Conservation (phyloP, 805 yeast genomes). For the Metschnikowia arizonensis region DNA sequence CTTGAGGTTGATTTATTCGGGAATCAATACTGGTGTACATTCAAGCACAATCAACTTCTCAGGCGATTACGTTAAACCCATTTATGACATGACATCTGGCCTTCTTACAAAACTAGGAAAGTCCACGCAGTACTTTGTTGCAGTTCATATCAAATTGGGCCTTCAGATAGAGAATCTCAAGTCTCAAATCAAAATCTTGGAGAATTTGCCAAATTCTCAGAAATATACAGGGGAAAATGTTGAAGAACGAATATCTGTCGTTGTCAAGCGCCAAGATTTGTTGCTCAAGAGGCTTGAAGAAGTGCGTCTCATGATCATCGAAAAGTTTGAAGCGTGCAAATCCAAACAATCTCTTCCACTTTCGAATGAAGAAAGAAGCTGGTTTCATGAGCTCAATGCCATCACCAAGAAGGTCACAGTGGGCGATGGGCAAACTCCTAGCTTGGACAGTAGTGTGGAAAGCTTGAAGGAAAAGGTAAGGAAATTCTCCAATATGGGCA, state of each 20-base stretch:
- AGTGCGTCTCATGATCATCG: conserved; percentile 22
- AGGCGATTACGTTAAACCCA: conserved; percentile 6
- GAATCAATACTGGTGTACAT: not conserved
- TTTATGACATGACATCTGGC: conserved; percentile 7
- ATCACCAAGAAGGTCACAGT: conserved; percentile 15
- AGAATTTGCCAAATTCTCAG: not conserved
- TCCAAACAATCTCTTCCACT: conserved; percentile 27
- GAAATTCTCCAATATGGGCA: not conserved
- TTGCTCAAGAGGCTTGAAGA: conserved; percentile 20
- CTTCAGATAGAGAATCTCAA: conserved; percentile 25
- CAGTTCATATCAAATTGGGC: conserved; percentile 12
- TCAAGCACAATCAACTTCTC: conserved; percentile 7
- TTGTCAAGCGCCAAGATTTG: conserved; percentile 21
- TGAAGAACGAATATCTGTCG: conserved; percentile 13
- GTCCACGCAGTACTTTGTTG: conserved; percentile 14
- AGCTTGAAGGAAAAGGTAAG: conserved; percentile 9
- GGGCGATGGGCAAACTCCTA: conserved; percentile 8
- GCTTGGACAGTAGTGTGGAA: conserved; percentile 11
- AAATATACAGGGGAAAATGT: not conserved
- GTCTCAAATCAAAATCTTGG: conserved; percentile 12
- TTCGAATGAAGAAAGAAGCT: conserved; percentile 30
- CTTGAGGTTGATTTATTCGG: conserved; percentile 9
- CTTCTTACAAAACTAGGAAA: conserved; percentile 7
- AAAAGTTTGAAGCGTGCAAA: conserved; percentile 23
- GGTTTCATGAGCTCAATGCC: conserved; percentile 37